These are phyloP conservation scores for Colletotrichum lindemuthianum DNA, from an alignment of 2,329 filamentous ascomycete species.

Conservation along the genomic window DNA sequence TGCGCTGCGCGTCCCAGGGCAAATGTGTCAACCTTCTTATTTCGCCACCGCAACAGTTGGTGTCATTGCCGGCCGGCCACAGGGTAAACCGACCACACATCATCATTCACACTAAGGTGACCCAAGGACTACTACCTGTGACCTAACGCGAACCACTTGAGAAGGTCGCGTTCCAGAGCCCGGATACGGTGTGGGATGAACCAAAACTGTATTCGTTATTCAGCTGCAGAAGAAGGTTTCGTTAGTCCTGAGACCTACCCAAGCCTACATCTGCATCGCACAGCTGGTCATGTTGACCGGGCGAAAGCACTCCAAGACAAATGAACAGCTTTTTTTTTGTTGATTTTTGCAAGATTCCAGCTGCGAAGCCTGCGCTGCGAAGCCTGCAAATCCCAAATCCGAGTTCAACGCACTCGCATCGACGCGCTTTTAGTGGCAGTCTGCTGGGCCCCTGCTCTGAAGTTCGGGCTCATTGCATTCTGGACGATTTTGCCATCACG, in stretches of 20 bases:
- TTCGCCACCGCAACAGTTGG: constrained; percentile 11
- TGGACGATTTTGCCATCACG: background rate
- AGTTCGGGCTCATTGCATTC: constrained; percentile 19
- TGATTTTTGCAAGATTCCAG: no score
- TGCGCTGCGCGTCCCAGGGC: background rate
- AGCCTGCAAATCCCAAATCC: no score
- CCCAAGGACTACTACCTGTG: no score
- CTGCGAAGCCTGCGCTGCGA: no score
- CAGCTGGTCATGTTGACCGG: no score
- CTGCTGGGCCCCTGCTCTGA: constrained; percentile 21
- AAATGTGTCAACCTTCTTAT: constrained; percentile 1
- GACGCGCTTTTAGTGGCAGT: constrained; percentile 9
- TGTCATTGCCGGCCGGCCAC: background rate
- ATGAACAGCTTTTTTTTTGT: no score
- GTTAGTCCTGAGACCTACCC: background rate
- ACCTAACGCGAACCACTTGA: no score
- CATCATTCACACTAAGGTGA: no score
- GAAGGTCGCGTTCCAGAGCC: constrained; percentile 9
- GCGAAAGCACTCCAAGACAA: no score
- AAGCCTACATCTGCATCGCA: no score
- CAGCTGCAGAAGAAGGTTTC: background rate
- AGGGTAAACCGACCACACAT: no score
- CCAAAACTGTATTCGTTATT: constrained; percentile 11
- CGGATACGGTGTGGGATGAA: constrained; percentile 30
- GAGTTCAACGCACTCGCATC: constrained; percentile 12